Evolutionary conservation across 805 yeast genomes (phyloP).

Genomic region (Metschnikowia kunwiensis): DNA sequence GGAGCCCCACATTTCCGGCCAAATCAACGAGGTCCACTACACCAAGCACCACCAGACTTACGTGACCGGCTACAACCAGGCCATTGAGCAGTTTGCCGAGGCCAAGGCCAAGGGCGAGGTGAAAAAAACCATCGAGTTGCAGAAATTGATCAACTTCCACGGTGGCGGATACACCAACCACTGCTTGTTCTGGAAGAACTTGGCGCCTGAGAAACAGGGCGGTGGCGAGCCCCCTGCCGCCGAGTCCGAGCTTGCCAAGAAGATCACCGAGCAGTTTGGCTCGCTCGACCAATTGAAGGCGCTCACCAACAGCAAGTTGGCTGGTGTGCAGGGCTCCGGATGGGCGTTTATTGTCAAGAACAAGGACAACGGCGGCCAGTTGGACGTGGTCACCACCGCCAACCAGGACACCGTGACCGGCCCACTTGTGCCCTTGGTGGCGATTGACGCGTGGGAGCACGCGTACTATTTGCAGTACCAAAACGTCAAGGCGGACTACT

Average conservation of each 20-base stretch:
- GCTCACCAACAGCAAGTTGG: conserved; percentile 41
- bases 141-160: conserved; percentile 46
- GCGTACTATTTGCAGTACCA: conserved; percentile 53
- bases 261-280: conserved; percentile 42
- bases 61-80: conserved; percentile 45
- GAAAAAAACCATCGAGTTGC: conserved; percentile 40
- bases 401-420: conserved; percentile 49
- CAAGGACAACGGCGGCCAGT: conserved; percentile 39
- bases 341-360: conserved; percentile 52
- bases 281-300: conserved; percentile 42
- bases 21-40: conserved; percentile 48
- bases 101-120: conserved; percentile 39
- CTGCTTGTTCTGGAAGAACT: conserved; percentile 48
- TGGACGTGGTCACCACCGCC: conserved; percentile 44
- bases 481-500: conserved; percentile 48
- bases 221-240: conserved; percentile 33
- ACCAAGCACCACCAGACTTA: conserved; percentile 51
- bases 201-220: conserved; percentile 43
- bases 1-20: conserved; percentile 46
- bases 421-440: conserved; percentile 44
- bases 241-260: conserved; percentile 34
- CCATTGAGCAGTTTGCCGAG: conserved; percentile 39
- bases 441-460: conserved; percentile 55
- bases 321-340: conserved; percentile 52
- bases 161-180: conserved; percentile 54